Evolutionary conservation across 2,329 filamentous ascomycete species (phyloP), one percentile per base, ranked within the genome.

Genomic region (Pestalotiopsis fici): DNA sequence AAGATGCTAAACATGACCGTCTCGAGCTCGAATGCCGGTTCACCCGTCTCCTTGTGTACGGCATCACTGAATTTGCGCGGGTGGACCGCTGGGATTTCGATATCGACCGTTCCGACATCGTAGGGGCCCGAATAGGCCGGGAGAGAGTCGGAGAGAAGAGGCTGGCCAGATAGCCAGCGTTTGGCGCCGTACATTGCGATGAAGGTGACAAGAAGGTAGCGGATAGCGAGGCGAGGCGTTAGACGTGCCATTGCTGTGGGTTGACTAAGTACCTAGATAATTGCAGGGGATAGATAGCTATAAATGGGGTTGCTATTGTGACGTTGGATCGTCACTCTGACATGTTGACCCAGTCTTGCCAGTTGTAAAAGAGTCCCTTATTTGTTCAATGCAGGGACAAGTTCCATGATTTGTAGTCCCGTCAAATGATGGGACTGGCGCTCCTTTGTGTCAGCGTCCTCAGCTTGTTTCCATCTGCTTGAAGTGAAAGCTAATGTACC

Each of bases 1-100:
- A 86, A 86, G 3, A 86, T 67, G 0, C 83, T 83, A 68, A 86
- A 84, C 4, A 86, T 77, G 3, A 85, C 83, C 1, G 82, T 84
- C 66, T 83, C 75, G 0, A 86, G 71, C 23, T 82, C 77, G 61
- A 86, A 86, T 0, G 83, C 83, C 2, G 80, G 79, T 25, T 78
- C 69, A 12, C 76, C 76, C 0, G 77, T 77, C 11, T 68, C 71
- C 54, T 74, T 79, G 70, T 84, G 77, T 5, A 75, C 73, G 0
- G 83, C 77, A 1, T 82, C 77, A 9, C 84, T 75, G 31, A 79
- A 68, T 55, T 73, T 67, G 4, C 75, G 74, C 0, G 76, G 69
- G 5, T 71, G 68, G 9, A 71, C 67, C 21, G 77, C 72, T 3
- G 78, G 74, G 13, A 70, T 70, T 67, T 86, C 84, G 35, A 86